A percentile compares a stretch with the other conserved stretches of the same genome.
Evolutionary conservation across 345 rosid species (phyloP).

Genomic region (Adansonia digitata): DNA sequence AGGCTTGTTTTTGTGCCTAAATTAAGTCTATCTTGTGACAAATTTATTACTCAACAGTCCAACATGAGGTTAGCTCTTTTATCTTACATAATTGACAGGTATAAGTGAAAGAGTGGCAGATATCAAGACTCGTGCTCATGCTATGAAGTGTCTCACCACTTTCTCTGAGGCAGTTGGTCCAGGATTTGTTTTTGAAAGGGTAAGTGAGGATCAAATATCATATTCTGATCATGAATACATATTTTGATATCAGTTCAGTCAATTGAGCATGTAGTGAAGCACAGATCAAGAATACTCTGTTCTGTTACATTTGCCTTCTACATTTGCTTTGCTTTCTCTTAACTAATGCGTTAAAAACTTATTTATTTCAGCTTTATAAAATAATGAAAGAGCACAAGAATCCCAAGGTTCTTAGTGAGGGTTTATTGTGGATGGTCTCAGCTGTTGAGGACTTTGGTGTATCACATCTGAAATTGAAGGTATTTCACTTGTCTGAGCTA

Average conservation of each 20-base stretch:
- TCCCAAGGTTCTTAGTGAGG: slow-evolving; percentile 99
- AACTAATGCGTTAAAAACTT: slow-evolving; percentile 14
- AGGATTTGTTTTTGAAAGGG: slow-evolving; percentile 91
- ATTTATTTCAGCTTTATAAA: slow-evolving; percentile 61
- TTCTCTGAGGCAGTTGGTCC: slow-evolving; percentile 98
- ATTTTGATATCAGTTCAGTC: background rate
- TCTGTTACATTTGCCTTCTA: background rate
- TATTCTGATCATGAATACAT: background rate
- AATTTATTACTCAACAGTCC: background rate
- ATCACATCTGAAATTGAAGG: slow-evolving; percentile 87
- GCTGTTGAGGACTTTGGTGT: slow-evolving; percentile 97
- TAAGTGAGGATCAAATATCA: slow-evolving; percentile 27
- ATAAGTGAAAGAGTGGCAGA: slow-evolving; percentile 93
- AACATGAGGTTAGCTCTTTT: slow-evolving; percentile 1
- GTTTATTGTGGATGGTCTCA: slow-evolving; percentile 85
- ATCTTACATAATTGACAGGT: slow-evolving; percentile 44
- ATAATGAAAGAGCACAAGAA: slow-evolving; percentile 98
- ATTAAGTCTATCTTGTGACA: background rate
- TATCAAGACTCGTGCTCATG: slow-evolving; percentile 93
- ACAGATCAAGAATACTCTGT: background rate
- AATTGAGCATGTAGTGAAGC: background rate
- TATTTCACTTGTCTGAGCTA: slow-evolving; percentile 17
- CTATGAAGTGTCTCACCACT: slow-evolving; percentile 90
- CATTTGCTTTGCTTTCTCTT: slow-evolving; percentile 12
- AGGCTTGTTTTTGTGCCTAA: background rate